Conservation (phyloP, 306 rosid genomes). For the Casuarina cunninghamiana region DNA sequence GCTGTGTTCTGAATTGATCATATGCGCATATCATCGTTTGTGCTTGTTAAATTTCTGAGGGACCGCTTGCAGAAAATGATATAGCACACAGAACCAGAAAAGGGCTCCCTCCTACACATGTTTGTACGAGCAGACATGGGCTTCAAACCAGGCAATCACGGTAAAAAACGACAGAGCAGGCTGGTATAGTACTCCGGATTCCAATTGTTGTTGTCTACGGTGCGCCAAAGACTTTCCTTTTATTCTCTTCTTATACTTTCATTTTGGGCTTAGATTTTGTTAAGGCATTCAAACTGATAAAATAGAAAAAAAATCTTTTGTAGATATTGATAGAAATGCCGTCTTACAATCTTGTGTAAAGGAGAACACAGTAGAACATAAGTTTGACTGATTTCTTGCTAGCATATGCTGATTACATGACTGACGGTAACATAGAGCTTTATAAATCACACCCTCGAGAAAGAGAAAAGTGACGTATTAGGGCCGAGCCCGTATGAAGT, state of each 20-base stretch:
- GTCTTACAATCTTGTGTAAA: too few species aligned
- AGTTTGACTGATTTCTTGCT: too few species aligned
- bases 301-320: neutral
- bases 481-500: too few species aligned
- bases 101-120: neutral
- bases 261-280: neutral
- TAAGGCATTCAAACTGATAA: neutral
- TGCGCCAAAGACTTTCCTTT: slow-evolving; percentile 3
- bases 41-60: too few species aligned
- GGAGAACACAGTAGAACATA: too few species aligned
- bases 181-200: neutral
- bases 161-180: neutral
- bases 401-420: too few species aligned
- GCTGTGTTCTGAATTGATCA: too few species aligned
- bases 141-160: neutral
- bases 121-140: neutral
- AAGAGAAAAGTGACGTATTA: too few species aligned
- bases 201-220: neutral
- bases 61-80: neutral
- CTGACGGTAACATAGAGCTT: too few species aligned
- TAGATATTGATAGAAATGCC: too few species aligned
- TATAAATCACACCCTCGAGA: too few species aligned
- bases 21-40: too few species aligned
- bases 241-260: neutral
- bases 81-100: neutral